Evolutionary conservation across 768 basidiomycete genomes (phyloP).

Genomic region (Tulasnella sp.): DNA sequence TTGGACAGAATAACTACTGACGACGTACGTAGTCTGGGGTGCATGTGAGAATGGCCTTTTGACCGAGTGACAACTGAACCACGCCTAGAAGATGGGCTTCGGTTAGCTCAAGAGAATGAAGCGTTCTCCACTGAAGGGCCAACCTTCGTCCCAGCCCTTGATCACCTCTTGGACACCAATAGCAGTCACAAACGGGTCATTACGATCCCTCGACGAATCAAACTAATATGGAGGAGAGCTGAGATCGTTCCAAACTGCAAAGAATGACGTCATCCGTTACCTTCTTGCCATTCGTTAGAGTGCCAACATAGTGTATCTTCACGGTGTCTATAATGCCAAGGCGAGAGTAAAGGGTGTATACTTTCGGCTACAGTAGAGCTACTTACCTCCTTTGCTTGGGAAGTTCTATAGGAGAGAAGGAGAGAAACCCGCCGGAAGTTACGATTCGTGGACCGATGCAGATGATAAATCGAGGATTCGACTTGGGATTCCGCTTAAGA

Average conservation of each 20-base stretch:
- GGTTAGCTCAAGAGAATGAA: slow-evolving; percentile 28
- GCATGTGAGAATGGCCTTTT: slow-evolving; percentile 65
- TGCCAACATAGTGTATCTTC: slow-evolving; percentile 75
- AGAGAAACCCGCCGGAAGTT: neutral
- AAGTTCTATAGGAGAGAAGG: slow-evolving; percentile 40
- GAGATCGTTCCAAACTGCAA: neutral
- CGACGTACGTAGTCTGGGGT: slow-evolving; percentile 72
- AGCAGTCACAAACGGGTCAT: slow-evolving; percentile 56
- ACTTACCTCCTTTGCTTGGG: slow-evolving; percentile 67
- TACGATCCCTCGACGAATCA: slow-evolving; percentile 41
- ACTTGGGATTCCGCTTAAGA: no score
- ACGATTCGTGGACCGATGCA: no score
- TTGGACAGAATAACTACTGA: neutral
- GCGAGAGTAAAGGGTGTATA: slow-evolving; percentile 28
- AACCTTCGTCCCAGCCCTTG: slow-evolving; percentile 88
- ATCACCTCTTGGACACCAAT: slow-evolving; percentile 85
- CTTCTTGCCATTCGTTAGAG: slow-evolving; percentile 53
- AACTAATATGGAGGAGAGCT: slow-evolving; percentile 16
- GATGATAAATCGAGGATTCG: no score
- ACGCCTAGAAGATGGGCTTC: slow-evolving; percentile 51
- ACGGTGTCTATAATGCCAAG: slow-evolving; percentile 52
- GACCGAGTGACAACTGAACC: slow-evolving; percentile 65
- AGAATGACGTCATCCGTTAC: slow-evolving; percentile 38
- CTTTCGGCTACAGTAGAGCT: neutral
- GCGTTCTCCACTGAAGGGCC: slow-evolving; percentile 33